These are phyloP conservation scores for Sordariomycetes sp. DNA, from an alignment of 2,329 filamentous ascomycete genomes.

Conservation along the genomic window DNA sequence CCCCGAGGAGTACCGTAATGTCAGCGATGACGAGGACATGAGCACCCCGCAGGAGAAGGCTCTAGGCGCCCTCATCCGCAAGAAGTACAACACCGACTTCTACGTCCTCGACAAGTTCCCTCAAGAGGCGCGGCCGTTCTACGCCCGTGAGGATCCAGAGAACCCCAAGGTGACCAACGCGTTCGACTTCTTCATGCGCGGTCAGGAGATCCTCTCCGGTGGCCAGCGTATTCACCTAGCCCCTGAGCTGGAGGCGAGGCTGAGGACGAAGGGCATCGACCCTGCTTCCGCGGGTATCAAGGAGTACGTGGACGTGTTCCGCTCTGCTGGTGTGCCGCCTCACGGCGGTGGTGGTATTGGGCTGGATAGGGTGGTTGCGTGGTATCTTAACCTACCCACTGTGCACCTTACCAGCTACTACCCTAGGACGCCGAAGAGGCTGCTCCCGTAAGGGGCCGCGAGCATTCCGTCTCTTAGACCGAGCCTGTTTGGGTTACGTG, in stretches of 20 bases:
- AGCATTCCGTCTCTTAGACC: not conserved
- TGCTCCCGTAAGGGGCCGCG: constrained; percentile 31
- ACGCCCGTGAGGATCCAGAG: constrained; percentile 69
- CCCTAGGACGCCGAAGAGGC: constrained; percentile 49
- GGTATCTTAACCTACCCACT: constrained; percentile 47
- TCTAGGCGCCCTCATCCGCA: constrained; percentile 74
- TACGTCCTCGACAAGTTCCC: constrained; percentile 97
- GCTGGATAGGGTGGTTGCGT: constrained; percentile 72
- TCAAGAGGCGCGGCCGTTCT: constrained; percentile 78
- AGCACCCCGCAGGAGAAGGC: constrained; percentile 75
- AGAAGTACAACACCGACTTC: constrained; percentile 91
- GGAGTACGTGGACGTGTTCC: constrained; percentile 79
- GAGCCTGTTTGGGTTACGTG: not conserved
- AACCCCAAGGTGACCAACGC: constrained; percentile 57
- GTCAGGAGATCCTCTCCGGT: constrained; percentile 86
- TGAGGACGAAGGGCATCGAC: constrained; percentile 72
- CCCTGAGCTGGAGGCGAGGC: constrained; percentile 62
- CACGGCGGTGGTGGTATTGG: constrained; percentile 87
- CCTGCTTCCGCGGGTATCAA: constrained; percentile 66
- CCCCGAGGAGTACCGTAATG: constrained; percentile 53
- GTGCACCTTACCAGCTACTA: constrained; percentile 49
- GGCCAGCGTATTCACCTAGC: constrained; percentile 86
- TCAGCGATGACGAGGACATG: constrained; percentile 70
- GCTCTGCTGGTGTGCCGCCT: constrained; percentile 72
- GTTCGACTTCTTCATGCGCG: constrained; percentile 81